Conservation (phyloP, 1,284 basidiomycete species). For the Ustilago loliicola region DNA sequence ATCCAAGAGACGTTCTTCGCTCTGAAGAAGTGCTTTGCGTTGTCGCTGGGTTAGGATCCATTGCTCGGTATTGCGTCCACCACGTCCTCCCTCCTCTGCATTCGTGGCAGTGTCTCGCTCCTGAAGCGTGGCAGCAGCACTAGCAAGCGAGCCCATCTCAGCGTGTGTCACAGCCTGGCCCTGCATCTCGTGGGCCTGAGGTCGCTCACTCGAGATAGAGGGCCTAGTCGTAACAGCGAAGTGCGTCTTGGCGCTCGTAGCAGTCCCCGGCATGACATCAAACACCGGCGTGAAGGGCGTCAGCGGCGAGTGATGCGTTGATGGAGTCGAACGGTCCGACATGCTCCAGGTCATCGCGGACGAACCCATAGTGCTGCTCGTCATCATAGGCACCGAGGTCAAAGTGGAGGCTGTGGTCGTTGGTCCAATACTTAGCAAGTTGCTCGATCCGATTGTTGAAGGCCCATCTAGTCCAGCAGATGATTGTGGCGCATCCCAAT, state of each 20-base stretch:
- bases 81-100: constrained; percentile 13
- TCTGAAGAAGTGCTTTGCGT: constrained; percentile 32
- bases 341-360: constrained; percentile 41
- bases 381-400: constrained; percentile 30
- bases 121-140: constrained; percentile 22
- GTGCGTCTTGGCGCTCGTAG: constrained; percentile 32
- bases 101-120: neutral
- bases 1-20: constrained; percentile 33
- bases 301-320: constrained; percentile 41
- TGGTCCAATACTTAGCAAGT: constrained; percentile 9
- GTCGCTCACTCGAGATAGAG: constrained; percentile 16
- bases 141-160: constrained; percentile 17
- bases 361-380: constrained; percentile 30
- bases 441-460: constrained; percentile 2
- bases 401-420: constrained; percentile 20
- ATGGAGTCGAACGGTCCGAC: constrained; percentile 48
- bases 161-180: neutral
- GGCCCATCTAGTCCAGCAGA: neutral
- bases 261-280: constrained; percentile 41
- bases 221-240: constrained; percentile 13
- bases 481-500: constrained; percentile 13
- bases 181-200: constrained; percentile 6
- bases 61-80: constrained; percentile 36
- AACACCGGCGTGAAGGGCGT: constrained; percentile 60
- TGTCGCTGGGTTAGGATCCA: constrained; percentile 49